Conservation (phyloP, 306 rosid genomes). For the Cercis canadensis region DNA sequence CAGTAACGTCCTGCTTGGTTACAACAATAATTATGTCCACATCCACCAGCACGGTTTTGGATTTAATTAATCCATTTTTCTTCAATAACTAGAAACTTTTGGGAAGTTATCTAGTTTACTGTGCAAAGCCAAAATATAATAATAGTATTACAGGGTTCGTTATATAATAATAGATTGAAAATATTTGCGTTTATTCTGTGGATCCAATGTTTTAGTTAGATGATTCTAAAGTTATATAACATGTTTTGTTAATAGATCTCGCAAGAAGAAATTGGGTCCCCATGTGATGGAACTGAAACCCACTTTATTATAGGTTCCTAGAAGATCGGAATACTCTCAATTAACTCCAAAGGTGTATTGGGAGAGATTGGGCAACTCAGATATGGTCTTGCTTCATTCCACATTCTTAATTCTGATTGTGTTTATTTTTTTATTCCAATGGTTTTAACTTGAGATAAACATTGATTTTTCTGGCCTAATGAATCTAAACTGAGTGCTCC, state of each 20-base stretch:
- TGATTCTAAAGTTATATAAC: too few species aligned
- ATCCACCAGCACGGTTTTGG: slow-evolving; percentile 32
- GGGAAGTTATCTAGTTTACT: slow-evolving; percentile 2
- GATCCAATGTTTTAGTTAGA: too few species aligned
- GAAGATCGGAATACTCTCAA: too few species aligned
- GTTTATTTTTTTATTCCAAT: background rate
- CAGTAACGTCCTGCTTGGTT: slow-evolving; percentile 41
- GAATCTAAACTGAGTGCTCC: slow-evolving; percentile 17
- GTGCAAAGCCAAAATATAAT: background rate
- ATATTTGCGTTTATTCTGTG: too few species aligned
- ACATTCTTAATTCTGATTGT: background rate
- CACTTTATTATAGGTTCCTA: too few species aligned
- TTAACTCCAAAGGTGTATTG: too few species aligned
- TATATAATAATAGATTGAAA: too few species aligned
- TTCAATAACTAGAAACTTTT: background rate
- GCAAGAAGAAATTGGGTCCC: too few species aligned
- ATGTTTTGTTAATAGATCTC: too few species aligned
- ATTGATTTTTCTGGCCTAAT: background rate
- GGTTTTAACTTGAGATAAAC: background rate
- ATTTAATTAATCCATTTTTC: slow-evolving; percentile 20
- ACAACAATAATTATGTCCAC: slow-evolving; percentile 45
- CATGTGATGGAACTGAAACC: too few species aligned
- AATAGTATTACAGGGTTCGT: too few species aligned
- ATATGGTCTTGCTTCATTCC: too few species aligned
- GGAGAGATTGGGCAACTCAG: background rate